Evolutionary conservation across 176 grass and related monocot genomes (phyloP), one percentile per base, ranked within the genome.

Genomic region (Phoenix dactylifera): DNA sequence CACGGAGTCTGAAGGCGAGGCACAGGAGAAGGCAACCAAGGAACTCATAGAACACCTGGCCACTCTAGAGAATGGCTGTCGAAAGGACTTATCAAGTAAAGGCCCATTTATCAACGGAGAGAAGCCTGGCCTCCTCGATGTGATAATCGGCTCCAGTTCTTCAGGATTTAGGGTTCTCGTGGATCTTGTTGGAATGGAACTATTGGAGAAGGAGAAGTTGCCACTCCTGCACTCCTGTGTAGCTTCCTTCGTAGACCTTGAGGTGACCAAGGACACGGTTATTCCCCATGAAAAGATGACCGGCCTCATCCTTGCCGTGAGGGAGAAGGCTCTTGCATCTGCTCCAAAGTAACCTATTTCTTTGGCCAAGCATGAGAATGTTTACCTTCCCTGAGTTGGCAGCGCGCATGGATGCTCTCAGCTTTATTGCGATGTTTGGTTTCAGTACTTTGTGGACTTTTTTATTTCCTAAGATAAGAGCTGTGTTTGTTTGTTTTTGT

Each of bases 41-140:
- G 65, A 75, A 23, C 15, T 79, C 53, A 66, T 30, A 49, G 54
- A 17, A 4, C 22, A 53, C 51, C 50, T 75, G 54, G 22, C 24
- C 48, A 52, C 68, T 52, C 1, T 79, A 54, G 65, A 79, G 65
- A 56, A 63, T 5, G 65, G 81, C 0, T 44, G 75, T 1, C 14
- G 10, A 39, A 32, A 19, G 75, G 70, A 79, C 50, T 23, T 79
- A 55, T 29, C 35, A 0, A 15, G 22, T 0, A 64, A 50, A 1
- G 61, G 67, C 0, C 81, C 76, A 44, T 79, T 79, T 61, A 63
- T 79, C 18, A 35, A 72, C 52, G 65, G 82, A 15, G 18, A 18
- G 54, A 28, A 7, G 52, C 76, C 82, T 14, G 60, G 76, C 7
- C 52, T 80, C 30, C 54, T 85, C 24, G 66, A 85, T 55, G 63